Percentiles rank a stretch among this genome's conserved stretches.
phyloP scores from a whole-genome alignment of 2,329 filamentous ascomycete species.

The Clonostachys solani region DNA sequence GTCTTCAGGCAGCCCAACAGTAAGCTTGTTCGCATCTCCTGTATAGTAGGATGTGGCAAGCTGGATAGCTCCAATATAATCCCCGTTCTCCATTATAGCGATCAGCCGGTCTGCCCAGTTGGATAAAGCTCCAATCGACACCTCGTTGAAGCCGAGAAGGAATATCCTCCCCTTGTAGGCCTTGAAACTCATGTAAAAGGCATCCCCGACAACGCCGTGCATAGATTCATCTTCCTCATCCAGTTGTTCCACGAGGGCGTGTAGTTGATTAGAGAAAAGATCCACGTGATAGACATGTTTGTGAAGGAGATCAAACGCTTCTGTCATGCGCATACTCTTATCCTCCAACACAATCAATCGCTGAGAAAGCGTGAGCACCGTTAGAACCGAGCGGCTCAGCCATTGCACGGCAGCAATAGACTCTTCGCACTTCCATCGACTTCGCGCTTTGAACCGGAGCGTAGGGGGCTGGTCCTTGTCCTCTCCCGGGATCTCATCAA shows the following conservation, averaged over 20 bases:
- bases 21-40: constrained; percentile 88
- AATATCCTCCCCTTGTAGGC: constrained; percentile 94
- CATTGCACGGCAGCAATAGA: constrained; percentile 95
- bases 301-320: constrained; percentile 87
- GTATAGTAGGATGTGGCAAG: constrained; percentile 90
- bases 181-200: constrained; percentile 96
- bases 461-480: constrained; percentile 74
- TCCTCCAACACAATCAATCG: constrained; percentile 91
- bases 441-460: constrained; percentile 77
- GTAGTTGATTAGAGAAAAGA: constrained; percentile 83
- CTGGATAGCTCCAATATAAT: constrained; percentile 87
- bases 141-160: constrained; percentile 86
- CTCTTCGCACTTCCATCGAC: constrained; percentile 89
- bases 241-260: constrained; percentile 78
- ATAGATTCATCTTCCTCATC: constrained; percentile 84
- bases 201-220: constrained; percentile 95
- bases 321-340: constrained; percentile 81
- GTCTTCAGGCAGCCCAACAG: constrained; percentile 88
- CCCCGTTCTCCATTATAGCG: constrained; percentile 93
- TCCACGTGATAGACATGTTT: constrained; percentile 92
- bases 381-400: constrained; percentile 89
- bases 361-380: constrained; percentile 90
- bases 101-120: constrained; percentile 96
- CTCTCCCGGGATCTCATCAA: constrained; percentile 66
- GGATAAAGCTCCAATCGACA: constrained; percentile 85